Percentiles rank a stretch among this genome's conserved stretches.
Conservation (phyloP, 1,284 basidiomycete species). For the Ustilago trichophora region DNA sequence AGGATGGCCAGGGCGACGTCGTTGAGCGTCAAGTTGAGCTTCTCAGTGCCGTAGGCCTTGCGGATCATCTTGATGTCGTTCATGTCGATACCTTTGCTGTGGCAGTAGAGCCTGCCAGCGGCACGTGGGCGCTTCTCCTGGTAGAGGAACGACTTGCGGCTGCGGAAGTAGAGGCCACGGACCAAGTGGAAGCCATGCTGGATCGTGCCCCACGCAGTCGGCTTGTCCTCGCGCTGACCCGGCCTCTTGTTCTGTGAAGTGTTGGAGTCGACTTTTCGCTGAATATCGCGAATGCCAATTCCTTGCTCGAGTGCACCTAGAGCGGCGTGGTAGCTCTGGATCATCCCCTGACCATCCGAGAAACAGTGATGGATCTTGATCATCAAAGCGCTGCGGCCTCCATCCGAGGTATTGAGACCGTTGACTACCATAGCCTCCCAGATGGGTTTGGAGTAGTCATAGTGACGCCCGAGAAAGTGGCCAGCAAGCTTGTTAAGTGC, state of each 20-base stretch:
- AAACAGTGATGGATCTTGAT: constrained; percentile 67
- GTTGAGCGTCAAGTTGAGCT: constrained; percentile 60
- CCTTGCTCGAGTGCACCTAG: constrained; percentile 57
- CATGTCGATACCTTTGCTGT: constrained; percentile 63
- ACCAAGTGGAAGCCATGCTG: constrained; percentile 54
- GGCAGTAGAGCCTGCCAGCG: constrained; percentile 56
- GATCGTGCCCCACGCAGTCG: constrained; percentile 55
- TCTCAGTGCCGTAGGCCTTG: constrained; percentile 55
- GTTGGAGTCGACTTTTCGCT: constrained; percentile 57
- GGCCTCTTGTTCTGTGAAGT: constrained; percentile 48
- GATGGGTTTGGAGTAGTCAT: constrained; percentile 63
- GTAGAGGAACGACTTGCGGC: constrained; percentile 60
- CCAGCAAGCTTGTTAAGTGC: constrained; percentile 61
- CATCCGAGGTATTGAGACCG: constrained; percentile 59
- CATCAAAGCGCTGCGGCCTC: constrained; percentile 62
- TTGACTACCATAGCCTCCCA: constrained; percentile 66
- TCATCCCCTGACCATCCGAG: constrained; percentile 66
- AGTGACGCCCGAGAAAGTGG: constrained; percentile 60
- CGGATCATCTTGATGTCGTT: constrained; percentile 63
- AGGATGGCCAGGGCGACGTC: constrained; percentile 64
- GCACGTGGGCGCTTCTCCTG: constrained; percentile 36
- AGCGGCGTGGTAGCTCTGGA: constrained; percentile 64
- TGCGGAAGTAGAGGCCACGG: constrained; percentile 63
- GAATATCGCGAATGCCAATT: constrained; percentile 56
- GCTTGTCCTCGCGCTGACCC: constrained; percentile 55